A percentile compares a stretch with the other conserved stretches of the same genome.
These are phyloP conservation scores for Ceratocystis albifundus DNA, from an alignment of 2,329 filamentous ascomycete species.

Conservation along the genomic window DNA sequence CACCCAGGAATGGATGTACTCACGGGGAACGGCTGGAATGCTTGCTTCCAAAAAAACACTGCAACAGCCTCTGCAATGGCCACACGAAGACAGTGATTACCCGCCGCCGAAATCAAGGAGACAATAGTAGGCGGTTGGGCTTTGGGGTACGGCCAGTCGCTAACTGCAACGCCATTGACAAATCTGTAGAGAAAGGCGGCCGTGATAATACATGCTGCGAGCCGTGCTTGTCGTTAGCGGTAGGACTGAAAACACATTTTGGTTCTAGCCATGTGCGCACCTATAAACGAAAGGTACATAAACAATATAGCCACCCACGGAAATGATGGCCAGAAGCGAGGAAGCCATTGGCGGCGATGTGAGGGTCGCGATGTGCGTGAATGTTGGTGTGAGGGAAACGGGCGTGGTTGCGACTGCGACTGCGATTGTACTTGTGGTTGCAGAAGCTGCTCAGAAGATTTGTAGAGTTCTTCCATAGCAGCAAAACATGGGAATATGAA, in stretches of 20 bases:
- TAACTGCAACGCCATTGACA: conserved; percentile 19
- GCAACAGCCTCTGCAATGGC: conserved; percentile 21
- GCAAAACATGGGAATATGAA: conserved; percentile 26
- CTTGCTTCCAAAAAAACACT: conserved; percentile 22
- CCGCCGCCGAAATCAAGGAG: conserved; percentile 19
- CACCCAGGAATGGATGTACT: conserved; percentile 1
- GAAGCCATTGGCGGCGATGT: conserved; percentile 20
- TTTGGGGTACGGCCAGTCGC: conserved; percentile 21
- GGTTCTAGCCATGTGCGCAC: background rate
- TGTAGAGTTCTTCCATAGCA: conserved; percentile 36
- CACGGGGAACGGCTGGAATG: conserved; percentile 20
- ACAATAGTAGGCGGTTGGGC: conserved; percentile 21
- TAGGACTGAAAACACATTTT: background rate
- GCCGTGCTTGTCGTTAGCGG: background rate
- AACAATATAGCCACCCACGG: conserved; percentile 21
- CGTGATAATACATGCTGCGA: conserved; percentile 17
- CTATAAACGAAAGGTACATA: conserved; percentile 19
- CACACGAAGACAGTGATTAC: conserved; percentile 18
- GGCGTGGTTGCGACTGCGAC: background rate
- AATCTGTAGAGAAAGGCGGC: conserved; percentile 19
- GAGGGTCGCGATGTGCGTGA: conserved; percentile 15
- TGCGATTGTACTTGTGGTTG: background rate
- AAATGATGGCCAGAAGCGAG: conserved; percentile 21
- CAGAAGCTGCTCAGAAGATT: background rate
- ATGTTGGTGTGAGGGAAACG: background rate